Percentiles rank a stretch among this genome's conserved stretches.
These are phyloP conservation scores for Aristolochia californica DNA, from an alignment of 164 flowering plant species.

Conservation along the genomic window DNA sequence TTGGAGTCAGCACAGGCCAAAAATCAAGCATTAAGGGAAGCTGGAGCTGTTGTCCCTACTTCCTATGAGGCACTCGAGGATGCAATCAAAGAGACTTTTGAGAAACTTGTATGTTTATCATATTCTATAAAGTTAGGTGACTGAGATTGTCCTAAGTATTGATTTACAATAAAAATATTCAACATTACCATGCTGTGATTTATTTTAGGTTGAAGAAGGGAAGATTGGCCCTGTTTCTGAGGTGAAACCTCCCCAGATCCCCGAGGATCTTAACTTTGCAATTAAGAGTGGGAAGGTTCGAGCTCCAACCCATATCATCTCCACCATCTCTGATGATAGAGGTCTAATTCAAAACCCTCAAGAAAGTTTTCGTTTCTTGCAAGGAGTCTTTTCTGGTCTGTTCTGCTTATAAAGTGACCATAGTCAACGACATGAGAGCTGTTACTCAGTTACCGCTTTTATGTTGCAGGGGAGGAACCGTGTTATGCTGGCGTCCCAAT, in stretches of 20 bases:
- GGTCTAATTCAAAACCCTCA: constrained; percentile 29
- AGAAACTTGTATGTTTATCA: constrained; percentile 44
- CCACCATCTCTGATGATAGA: constrained; percentile 97
- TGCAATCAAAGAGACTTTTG: constrained; percentile 86
- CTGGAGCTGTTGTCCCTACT: constrained; percentile 94
- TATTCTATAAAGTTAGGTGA: background rate
- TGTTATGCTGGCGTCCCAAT: constrained; percentile 92
- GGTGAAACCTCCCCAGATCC: constrained; percentile 83
- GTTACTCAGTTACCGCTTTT: background rate
- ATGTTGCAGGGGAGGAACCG: constrained; percentile 70
- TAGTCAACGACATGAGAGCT: background rate
- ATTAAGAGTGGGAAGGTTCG: constrained; percentile 98
- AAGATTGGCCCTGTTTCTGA: constrained; percentile 75
- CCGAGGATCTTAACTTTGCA: constrained; percentile 91
- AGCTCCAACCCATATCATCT: constrained; percentile 97
- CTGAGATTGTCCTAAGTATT: background rate
- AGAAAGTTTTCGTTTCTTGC: too few relatives aligned
- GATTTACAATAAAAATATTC: background rate
- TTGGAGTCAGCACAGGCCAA: constrained; percentile 99
- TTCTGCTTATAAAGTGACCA: too few relatives aligned
- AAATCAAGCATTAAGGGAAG: constrained; percentile 86
- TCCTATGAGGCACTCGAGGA: constrained; percentile 87
- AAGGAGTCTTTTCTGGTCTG: too few relatives aligned
- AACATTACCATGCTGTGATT: background rate
- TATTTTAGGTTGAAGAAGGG: constrained; percentile 57